A percentile compares a stretch with the other conserved stretches of the same genome.
Conservation (phyloP, 2,329 filamentous ascomycete species). For the Sordariomycetes sp. region DNA sequence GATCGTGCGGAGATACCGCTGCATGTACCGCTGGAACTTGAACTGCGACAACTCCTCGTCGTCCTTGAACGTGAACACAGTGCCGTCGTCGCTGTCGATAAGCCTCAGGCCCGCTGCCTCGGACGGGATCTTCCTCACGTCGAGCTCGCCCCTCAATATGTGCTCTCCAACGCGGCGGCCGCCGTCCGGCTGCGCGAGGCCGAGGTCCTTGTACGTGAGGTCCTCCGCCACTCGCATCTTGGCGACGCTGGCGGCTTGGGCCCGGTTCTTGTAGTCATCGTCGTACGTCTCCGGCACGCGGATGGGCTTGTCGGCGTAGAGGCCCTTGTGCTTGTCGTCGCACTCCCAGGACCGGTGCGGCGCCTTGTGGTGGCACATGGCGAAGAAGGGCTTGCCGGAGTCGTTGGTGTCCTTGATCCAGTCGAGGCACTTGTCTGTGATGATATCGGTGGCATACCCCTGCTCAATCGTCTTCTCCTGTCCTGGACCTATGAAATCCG, state of each 20-base stretch:
- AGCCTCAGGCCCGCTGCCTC: constrained; percentile 13
- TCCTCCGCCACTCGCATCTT: constrained; percentile 42
- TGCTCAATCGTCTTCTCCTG: constrained; percentile 16
- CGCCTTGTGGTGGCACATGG: constrained; percentile 48
- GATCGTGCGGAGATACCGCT: constrained; percentile 41
- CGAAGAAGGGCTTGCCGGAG: constrained; percentile 33
- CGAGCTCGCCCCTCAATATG: constrained; percentile 8
- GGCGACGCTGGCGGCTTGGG: constrained; percentile 33
- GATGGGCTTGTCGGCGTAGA: constrained; percentile 32
- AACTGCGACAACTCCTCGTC: constrained; percentile 33
- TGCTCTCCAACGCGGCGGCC: constrained; percentile 25
- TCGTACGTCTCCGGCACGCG: constrained; percentile 37
- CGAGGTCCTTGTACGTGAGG: constrained; percentile 38
- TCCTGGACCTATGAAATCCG: constrained; percentile 30
- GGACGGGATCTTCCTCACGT: neutral
- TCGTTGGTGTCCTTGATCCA: constrained; percentile 23
- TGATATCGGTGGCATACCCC: constrained; percentile 41
- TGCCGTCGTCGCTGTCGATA: constrained; percentile 33
- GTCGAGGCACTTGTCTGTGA: constrained; percentile 35
- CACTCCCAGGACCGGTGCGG: constrained; percentile 42
- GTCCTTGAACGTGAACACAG: constrained; percentile 31
- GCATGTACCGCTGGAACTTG: constrained; percentile 47
- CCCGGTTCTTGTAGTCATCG: constrained; percentile 43
- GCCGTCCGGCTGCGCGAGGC: constrained; percentile 39
- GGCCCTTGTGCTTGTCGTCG: constrained; percentile 32